Percentiles rank a stretch among this genome's conserved stretches.
Conservation (phyloP, 2,329 filamentous ascomycete genomes). For the Colletotrichum sp. region DNA sequence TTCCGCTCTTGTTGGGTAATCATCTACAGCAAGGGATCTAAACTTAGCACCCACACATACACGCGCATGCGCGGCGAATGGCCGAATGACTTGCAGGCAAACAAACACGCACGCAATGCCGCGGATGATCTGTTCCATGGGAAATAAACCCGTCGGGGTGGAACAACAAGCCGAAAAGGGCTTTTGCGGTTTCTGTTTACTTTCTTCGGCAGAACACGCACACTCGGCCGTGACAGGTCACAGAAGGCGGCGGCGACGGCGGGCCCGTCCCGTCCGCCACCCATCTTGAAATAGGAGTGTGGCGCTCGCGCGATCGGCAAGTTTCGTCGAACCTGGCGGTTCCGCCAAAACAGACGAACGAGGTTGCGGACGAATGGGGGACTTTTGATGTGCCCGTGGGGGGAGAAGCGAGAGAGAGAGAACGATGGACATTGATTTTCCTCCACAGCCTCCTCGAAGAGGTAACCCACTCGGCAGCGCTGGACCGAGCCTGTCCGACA, state of each 20-base stretch:
- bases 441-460: not conserved
- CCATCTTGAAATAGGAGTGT: not conserved
- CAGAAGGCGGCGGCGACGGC: not conserved
- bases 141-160: not conserved
- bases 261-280: slow-evolving; percentile 1
- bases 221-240: not conserved
- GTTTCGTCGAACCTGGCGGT: not conserved
- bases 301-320: not conserved
- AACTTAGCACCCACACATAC: not conserved
- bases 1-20: not conserved
- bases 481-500: not conserved
- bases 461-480: not conserved
- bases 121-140: not conserved
- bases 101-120: not conserved
- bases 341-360: not conserved
- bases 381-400: not conserved
- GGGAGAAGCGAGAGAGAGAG: not conserved
- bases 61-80: not conserved
- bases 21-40: not conserved
- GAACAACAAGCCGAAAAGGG: not conserved
- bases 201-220: not conserved
- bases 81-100: not conserved
- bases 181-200: not conserved
- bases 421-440: not conserved
- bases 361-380: not conserved